Percentiles rank a stretch among this genome's conserved stretches.
Conservation (phyloP, 805 yeast genomes). For the Metschnikowia corniflorae region DNA sequence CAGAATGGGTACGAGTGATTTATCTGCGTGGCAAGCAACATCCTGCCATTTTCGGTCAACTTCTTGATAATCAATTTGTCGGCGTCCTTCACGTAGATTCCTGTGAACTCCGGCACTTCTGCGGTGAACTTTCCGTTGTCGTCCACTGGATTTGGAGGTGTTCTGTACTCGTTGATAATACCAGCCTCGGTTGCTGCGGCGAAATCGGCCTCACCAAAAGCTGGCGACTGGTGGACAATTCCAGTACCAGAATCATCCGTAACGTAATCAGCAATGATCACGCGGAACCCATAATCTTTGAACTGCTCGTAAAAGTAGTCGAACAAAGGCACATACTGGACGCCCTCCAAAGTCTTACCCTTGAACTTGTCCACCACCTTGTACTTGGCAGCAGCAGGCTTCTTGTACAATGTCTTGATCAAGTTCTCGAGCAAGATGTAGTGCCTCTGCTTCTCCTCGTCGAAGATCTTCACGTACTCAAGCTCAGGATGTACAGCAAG, state of each 20-base stretch:
- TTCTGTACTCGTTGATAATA: constrained; percentile 60
- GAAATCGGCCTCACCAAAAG: constrained; percentile 99
- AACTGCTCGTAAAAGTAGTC: constrained; percentile 74
- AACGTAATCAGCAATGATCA: constrained; percentile 79
- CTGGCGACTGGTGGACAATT: constrained; percentile 97
- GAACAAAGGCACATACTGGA: constrained; percentile 78
- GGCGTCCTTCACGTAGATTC: constrained; percentile 91
- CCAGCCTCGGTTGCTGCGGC: constrained; percentile 74
- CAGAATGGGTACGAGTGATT: constrained; percentile 98
- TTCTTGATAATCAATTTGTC: constrained; percentile 86
- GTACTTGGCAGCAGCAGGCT: constrained; percentile 86
- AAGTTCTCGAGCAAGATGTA: constrained; percentile 83
- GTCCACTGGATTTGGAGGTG: constrained; percentile 93
- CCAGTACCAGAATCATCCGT: constrained; percentile 97
- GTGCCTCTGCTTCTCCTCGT: constrained; percentile 78
- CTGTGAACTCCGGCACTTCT: constrained; percentile 72
- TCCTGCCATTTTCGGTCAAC: constrained; percentile 71
- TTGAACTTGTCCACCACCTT: constrained; percentile 74
- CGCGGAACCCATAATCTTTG: constrained; percentile 76
- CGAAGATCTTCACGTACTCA: constrained; percentile 88
- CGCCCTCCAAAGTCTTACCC: constrained; percentile 79
- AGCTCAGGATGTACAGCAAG: constrained; percentile 87
- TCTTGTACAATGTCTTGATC: constrained; percentile 82
- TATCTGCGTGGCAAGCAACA: constrained; percentile 76
- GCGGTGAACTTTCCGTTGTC: constrained; percentile 82